Percentiles rank a stretch among this genome's conserved stretches.
These are phyloP conservation scores for Leptodontidium sp. DNA, from an alignment of 2,329 filamentous ascomycete species.

Conservation along the genomic window DNA sequence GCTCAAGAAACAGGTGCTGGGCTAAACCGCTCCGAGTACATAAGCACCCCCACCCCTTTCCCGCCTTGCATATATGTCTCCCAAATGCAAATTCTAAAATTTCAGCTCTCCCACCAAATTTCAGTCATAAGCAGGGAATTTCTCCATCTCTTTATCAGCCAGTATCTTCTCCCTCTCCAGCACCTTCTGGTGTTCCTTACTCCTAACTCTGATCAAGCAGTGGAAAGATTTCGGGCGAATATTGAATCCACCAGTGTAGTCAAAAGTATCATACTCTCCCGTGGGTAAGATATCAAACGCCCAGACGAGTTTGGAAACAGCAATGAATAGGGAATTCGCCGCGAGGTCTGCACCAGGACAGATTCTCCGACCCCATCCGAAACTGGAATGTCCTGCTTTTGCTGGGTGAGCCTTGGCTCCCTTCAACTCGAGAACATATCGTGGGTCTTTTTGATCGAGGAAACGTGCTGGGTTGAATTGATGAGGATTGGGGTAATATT, in stretches of 20 bases:
- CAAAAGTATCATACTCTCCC: constrained; percentile 38
- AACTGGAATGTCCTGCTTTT: constrained; percentile 47
- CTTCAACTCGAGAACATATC: constrained; percentile 40
- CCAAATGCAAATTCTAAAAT: neutral
- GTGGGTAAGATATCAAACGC: constrained; percentile 52
- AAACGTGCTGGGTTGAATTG: constrained; percentile 55
- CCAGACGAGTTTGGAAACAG: constrained; percentile 60
- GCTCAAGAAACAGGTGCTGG: neutral
- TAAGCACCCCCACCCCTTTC: too few relatives aligned
- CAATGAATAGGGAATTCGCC: constrained; percentile 57
- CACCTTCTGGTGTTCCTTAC: constrained; percentile 44
- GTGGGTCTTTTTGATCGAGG: constrained; percentile 38
- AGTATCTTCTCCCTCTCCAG: constrained; percentile 46
- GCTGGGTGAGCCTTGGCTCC: constrained; percentile 36
- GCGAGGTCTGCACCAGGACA: constrained; percentile 66
- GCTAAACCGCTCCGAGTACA: too few relatives aligned
- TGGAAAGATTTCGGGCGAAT: constrained; percentile 47
- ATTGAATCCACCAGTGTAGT: constrained; percentile 48
- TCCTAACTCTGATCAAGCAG: constrained; percentile 45
- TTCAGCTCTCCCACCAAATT: neutral
- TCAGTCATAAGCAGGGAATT: constrained; percentile 38
- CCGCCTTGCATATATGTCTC: too few relatives aligned
- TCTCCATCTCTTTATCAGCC: constrained; percentile 41
- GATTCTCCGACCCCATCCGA: constrained; percentile 54
- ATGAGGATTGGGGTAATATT: constrained; percentile 53